Percentiles rank a stretch among this genome's conserved stretches.
Evolutionary conservation across 2,329 filamentous ascomycete genomes (phyloP).

Genomic region (Triangularia verruculosa): DNA sequence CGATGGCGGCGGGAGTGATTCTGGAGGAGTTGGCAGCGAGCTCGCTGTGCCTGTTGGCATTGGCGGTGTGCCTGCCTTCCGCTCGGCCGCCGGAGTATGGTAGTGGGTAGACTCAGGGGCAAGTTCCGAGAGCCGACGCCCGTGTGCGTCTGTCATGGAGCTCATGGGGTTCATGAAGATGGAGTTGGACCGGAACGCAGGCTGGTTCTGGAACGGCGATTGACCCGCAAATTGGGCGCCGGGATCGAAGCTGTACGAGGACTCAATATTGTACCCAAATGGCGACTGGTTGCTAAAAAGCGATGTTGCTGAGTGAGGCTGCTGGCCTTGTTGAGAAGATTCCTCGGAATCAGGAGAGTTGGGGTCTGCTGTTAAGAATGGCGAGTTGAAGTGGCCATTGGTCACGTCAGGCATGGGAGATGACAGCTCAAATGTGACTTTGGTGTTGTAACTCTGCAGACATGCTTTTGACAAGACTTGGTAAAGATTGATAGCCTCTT

Average conservation of each 20-base stretch:
- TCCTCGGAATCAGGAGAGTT: conserved; percentile 46
- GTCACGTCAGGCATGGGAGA: conserved; percentile 46
- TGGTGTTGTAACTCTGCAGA: conserved; percentile 76
- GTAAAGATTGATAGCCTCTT: conserved; percentile 81
- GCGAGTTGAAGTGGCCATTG: conserved; percentile 39
- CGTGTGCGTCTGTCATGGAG: conserved; percentile 52
- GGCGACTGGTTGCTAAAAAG: conserved; percentile 22
- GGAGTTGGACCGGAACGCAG: conserved; percentile 62
- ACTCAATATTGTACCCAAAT: conserved; percentile 58
- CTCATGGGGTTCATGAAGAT: conserved; percentile 62
- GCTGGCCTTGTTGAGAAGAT: conserved; percentile 22
- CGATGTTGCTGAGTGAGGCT: conserved; percentile 19
- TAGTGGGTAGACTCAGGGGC: conserved; percentile 52
- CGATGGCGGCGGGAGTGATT: conserved; percentile 37
- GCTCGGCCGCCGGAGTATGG: conserved; percentile 33
- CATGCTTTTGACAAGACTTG: conserved; percentile 81
- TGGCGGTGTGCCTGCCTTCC: conserved; percentile 31
- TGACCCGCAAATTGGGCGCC: conserved; percentile 18
- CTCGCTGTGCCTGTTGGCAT: conserved; percentile 10
- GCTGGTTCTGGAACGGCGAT: conserved; percentile 42
- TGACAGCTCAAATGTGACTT: neutral
- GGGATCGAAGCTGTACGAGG: conserved; percentile 20
- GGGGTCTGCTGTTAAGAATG: conserved; percentile 48
- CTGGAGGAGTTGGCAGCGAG: conserved; percentile 43
- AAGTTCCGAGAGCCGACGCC: conserved; percentile 62